Evolutionary conservation across 2,329 filamentous ascomycete genomes (phyloP).

Genomic region (Lachnellula occidentalis): DNA sequence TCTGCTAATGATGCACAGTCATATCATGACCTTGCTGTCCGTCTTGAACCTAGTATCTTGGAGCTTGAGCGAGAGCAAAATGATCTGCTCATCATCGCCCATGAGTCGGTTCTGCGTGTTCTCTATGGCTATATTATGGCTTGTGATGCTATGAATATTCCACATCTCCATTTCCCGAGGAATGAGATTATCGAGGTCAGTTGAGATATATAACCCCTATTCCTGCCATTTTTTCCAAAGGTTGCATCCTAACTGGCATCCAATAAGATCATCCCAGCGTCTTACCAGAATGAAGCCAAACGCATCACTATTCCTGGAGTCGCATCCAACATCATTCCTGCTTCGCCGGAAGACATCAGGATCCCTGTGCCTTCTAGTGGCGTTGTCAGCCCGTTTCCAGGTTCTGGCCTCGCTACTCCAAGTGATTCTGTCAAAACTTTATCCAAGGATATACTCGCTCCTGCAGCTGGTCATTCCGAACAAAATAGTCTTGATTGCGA

Average conservation of each 20-base stretch:
- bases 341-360: conserved; percentile 74
- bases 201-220: neutral
- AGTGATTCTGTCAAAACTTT: conserved; percentile 9
- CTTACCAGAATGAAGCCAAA: conserved; percentile 94
- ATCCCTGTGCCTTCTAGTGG: conserved; percentile 65
- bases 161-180: conserved; percentile 84
- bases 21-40: conserved; percentile 97
- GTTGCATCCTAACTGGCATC: conserved; percentile 2
- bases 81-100: conserved; percentile 95
- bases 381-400: conserved; percentile 27
- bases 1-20: conserved; percentile 52
- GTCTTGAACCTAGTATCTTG: conserved; percentile 93
- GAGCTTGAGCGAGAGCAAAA: conserved; percentile 96
- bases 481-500: neutral
- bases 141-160: conserved; percentile 92
- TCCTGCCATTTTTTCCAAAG: neutral
- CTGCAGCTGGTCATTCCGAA: neutral
- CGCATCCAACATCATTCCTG: conserved; percentile 59
- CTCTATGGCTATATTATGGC: conserved; percentile 98
- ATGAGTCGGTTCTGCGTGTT: conserved; percentile 95
- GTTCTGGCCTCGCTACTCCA: conserved; percentile 21
- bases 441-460: neutral
- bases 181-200: conserved; percentile 90
- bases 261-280: conserved; percentile 77
- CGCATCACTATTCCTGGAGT: conserved; percentile 77